Percentiles rank a stretch among this genome's conserved stretches.
Evolutionary conservation across 257 asterid genomes (phyloP).

Genomic region (Nicotiana tomentosiformis): DNA sequence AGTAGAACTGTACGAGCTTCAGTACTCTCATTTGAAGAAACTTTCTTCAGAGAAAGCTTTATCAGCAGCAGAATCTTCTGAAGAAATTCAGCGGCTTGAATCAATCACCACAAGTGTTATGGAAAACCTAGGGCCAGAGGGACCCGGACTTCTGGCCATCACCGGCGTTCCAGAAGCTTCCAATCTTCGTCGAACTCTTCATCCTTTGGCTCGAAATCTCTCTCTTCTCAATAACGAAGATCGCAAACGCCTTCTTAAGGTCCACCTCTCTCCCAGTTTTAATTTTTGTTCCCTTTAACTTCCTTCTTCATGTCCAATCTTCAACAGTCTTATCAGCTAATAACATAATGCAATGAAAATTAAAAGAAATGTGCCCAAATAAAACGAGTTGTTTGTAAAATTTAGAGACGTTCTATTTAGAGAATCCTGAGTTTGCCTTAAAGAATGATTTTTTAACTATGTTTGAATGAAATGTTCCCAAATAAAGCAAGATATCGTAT

Average conservation of each 20-base stretch:
- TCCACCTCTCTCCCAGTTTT: slow-evolving; percentile 10
- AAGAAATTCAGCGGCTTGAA: slow-evolving; percentile 39
- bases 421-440: not conserved
- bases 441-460: not conserved
- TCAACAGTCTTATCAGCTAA: too few species aligned
- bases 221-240: slow-evolving; percentile 52
- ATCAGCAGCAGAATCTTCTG: slow-evolving; percentile 13
- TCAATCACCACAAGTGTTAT: slow-evolving; percentile 32
- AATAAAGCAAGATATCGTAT: too few species aligned
- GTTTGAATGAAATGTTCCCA: not conserved
- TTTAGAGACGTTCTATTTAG: not conserved
- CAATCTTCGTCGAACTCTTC: slow-evolving; percentile 41
- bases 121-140: slow-evolving; percentile 69
- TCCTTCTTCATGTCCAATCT: too few species aligned
- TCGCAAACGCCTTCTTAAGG: slow-evolving; percentile 76
- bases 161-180: slow-evolving; percentile 52
- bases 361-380: not conserved
- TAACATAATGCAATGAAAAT: not conserved
- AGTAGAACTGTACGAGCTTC: slow-evolving; percentile 51
- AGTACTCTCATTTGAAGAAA: slow-evolving; percentile 44
- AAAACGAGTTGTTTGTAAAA: not conserved
- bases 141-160: slow-evolving; percentile 80
- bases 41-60: slow-evolving; percentile 31
- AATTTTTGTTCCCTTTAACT: too few species aligned
- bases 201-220: slow-evolving; percentile 73